These are phyloP conservation scores for Colletotrichum coccodes DNA, from an alignment of 2,329 filamentous ascomycete species.

Conservation along the genomic window DNA sequence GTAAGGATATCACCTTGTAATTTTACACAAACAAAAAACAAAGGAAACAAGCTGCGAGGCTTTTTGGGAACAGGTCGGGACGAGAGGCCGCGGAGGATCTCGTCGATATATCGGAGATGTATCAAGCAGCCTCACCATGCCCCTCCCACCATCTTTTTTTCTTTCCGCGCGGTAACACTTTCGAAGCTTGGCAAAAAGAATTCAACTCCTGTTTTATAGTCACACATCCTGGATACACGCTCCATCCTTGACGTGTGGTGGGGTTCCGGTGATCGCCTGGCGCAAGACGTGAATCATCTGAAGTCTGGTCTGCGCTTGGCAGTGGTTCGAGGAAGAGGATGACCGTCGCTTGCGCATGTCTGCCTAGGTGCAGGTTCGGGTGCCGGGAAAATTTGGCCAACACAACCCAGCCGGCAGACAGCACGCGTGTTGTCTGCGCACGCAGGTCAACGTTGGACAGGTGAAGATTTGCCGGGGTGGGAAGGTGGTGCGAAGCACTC, in stretches of 20 bases:
- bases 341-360: background rate
- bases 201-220: background rate
- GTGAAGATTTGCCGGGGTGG: background rate
- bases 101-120: background rate
- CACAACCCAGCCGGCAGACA: too few relatives aligned
- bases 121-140: background rate
- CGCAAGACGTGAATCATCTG: constrained; percentile 26
- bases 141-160: background rate
- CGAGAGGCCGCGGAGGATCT: background rate
- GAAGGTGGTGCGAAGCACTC: background rate
- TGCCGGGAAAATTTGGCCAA: too few relatives aligned
- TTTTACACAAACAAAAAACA: background rate
- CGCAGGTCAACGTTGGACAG: background rate
- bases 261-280: background rate
- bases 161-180: background rate
- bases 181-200: constrained; percentile 1
- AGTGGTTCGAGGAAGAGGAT: background rate
- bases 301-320: constrained; percentile 13
- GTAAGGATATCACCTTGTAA: constrained; percentile 30
- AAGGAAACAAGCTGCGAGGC: background rate
- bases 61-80: background rate
- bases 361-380: background rate
- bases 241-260: background rate
- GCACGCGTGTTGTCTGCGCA: background rate
- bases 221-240: background rate